Percentiles rank a stretch among this genome's conserved stretches.
Conservation (phyloP, 441 rosid species). For the Melastoma candidum region DNA sequence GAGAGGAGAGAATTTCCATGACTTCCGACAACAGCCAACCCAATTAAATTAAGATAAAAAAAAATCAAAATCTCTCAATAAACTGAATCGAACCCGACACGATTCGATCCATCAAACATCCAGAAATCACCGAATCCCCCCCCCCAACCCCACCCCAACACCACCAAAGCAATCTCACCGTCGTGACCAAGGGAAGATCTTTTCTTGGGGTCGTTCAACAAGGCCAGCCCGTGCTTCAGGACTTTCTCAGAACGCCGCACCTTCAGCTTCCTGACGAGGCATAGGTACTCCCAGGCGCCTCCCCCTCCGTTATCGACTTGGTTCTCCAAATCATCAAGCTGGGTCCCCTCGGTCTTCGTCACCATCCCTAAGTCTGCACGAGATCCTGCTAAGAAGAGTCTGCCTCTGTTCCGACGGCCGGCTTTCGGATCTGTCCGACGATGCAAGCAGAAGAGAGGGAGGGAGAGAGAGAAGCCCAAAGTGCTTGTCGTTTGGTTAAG, state of each 20-base stretch:
- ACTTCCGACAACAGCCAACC: too few relatives aligned
- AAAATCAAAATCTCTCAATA: too few relatives aligned
- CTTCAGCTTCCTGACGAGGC: constrained; percentile 85
- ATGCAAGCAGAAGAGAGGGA: background rate
- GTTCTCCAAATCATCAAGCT: constrained; percentile 45
- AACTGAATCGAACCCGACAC: too few relatives aligned
- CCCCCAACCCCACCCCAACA: too few relatives aligned
- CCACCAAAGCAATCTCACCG: constrained; percentile 26
- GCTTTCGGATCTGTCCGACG: constrained; percentile 3
- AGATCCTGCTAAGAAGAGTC: background rate
- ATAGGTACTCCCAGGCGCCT: constrained; percentile 91
- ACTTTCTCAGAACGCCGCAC: constrained; percentile 90
- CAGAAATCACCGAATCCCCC: background rate
- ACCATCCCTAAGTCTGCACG: constrained; percentile 34
- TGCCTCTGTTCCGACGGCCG: constrained; percentile 4
- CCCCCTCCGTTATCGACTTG: constrained; percentile 58
- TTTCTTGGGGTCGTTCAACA: constrained; percentile 70
- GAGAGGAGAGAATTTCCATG: too few relatives aligned
- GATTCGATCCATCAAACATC: background rate
- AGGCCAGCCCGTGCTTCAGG: constrained; percentile 70
- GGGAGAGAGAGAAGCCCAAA: background rate
- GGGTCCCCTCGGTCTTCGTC: constrained; percentile 63
- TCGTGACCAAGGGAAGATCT: constrained; percentile 79
- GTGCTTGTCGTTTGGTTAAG: background rate
- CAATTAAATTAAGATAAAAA: too few relatives aligned